Base-by-base conservation (phyloP, 2,329 filamentous ascomycete species). In the Cladosporium cucumerinum region DNA sequence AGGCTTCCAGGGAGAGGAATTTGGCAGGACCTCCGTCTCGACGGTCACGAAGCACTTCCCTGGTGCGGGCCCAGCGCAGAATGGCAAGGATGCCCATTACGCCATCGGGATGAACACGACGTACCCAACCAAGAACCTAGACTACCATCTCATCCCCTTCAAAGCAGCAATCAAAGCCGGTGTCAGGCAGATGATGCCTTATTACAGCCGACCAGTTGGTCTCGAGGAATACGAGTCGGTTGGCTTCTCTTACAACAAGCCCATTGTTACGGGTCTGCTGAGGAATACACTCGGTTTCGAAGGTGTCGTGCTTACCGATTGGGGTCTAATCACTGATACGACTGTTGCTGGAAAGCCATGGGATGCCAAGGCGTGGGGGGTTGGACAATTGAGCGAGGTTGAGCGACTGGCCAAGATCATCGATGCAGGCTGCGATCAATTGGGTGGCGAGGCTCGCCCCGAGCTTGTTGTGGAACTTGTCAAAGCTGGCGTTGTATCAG, bases 241-340 rank as follows among this genome's bases (percentile, higher is more conserved):
- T 6, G 82, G 78, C 0, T 82, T 84, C 67, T 78, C 78, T 0
- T 84, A 85, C 72, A 84, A 85, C 74, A 83, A 81, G 66, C 76
- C 73, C 1, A 83, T 88, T 8, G 80, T 89, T 55, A 91, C 90
- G 66, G 86, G 85, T 0, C 81, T 91, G 3, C 77, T 91, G 14
- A 91, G 91, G 70, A 86, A 89, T 46, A 89, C 91, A 75, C 81
- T 91, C 49, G 87, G 86, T 0, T 91, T 91, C 67, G 87, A 90
- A 69, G 89, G 89, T 72, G 87, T 77, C 70, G 84, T 90, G 30
- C 85, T 90, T 81, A 67, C 63, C 5, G 89, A 91, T 73, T 91
- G 89, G 87, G 81, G 82, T 0, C 74, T 85, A 1, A 75, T 85
- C n/a, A 84, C 82, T 0, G 80, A 83, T 52, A 69, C 70, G 0